A percentile compares a stretch with the other conserved stretches of the same genome.
Conservation (phyloP, 495 filamentous ascomycete genomes). For the Xylaria venustula region DNA sequence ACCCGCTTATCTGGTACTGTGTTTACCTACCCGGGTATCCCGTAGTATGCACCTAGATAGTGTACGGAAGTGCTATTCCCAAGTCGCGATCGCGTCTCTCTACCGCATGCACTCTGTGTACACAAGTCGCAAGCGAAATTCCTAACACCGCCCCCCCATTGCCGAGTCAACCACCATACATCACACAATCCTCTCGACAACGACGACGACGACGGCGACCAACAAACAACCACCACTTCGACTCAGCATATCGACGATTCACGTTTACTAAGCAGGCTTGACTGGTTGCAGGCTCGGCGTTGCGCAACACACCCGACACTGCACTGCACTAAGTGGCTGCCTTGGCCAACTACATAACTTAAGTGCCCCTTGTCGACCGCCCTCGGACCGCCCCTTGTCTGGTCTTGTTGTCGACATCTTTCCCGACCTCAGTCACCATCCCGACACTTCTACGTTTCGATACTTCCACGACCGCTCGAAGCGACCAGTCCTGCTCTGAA, state of each 20-base stretch:
- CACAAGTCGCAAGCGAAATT: conserved; percentile 25
- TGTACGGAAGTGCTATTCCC: background rate
- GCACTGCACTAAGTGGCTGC: background rate
- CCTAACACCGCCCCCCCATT: conserved; percentile 26
- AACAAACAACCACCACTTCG: background rate
- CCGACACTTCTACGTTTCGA: too few relatives aligned
- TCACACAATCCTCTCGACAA: conserved; percentile 15
- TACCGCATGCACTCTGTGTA: conserved; percentile 3
- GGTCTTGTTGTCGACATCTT: background rate
- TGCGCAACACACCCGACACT: conserved; percentile 13
- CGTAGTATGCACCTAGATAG: too few relatives aligned
- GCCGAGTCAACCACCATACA: conserved; percentile 21
- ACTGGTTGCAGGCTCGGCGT: background rate
- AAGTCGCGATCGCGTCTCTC: conserved; percentile 34
- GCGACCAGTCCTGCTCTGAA: background rate
- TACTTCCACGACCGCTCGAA: background rate
- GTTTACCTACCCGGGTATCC: too few relatives aligned
- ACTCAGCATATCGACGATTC: conserved; percentile 8
- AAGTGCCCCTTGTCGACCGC: conserved; percentile 17
- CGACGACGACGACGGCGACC: background rate
- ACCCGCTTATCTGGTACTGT: too few relatives aligned
- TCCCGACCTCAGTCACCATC: background rate
- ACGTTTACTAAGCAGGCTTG: background rate
- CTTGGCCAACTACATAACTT: conserved; percentile 18
- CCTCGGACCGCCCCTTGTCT: conserved; percentile 9